A percentile compares a stretch with the other conserved stretches of the same genome.
phyloP scores from a whole-genome alignment of 1,284 basidiomycete species.

The Mrakiaceae sp. region DNA sequence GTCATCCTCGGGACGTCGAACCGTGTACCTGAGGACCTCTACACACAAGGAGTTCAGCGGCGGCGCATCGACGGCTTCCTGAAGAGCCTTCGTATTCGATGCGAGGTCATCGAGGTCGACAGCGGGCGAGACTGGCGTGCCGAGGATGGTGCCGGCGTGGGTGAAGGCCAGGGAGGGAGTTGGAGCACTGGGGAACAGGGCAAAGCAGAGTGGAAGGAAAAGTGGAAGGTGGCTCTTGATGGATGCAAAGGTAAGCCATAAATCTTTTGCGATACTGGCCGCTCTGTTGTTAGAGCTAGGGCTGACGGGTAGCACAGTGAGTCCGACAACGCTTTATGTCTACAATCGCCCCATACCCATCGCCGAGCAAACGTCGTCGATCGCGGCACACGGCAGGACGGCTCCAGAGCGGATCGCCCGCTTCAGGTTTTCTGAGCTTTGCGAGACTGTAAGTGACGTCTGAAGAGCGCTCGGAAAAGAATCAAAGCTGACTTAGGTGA shows the following conservation, averaged over 20 bases:
- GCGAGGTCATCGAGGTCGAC: constrained; percentile 48
- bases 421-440: constrained; percentile 52
- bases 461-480: no score
- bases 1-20: constrained; percentile 46
- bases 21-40: constrained; percentile 55
- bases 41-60: constrained; percentile 55
- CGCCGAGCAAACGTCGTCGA: constrained; percentile 25
- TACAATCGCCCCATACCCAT: constrained; percentile 45
- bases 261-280: no score
- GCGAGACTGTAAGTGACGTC: constrained; percentile 42
- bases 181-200: constrained; percentile 15
- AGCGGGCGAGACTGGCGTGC: constrained; percentile 39
- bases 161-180: constrained; percentile 23
- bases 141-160: constrained; percentile 10
- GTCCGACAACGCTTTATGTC: constrained; percentile 31
- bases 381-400: neutral
- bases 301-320: constrained; percentile 17
- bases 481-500: neutral
- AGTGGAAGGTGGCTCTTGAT: constrained; percentile 25
- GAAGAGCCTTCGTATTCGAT: constrained; percentile 49
- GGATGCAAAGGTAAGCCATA: constrained; percentile 3
- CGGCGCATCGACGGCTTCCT: constrained; percentile 54
- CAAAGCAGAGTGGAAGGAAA: constrained; percentile 28
- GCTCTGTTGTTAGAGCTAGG: no score
- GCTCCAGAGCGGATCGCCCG: neutral